Percentiles rank a stretch among this genome's conserved stretches.
These are phyloP conservation scores for Candida chauliodis DNA, from an alignment of 805 yeast species.

Conservation along the genomic window DNA sequence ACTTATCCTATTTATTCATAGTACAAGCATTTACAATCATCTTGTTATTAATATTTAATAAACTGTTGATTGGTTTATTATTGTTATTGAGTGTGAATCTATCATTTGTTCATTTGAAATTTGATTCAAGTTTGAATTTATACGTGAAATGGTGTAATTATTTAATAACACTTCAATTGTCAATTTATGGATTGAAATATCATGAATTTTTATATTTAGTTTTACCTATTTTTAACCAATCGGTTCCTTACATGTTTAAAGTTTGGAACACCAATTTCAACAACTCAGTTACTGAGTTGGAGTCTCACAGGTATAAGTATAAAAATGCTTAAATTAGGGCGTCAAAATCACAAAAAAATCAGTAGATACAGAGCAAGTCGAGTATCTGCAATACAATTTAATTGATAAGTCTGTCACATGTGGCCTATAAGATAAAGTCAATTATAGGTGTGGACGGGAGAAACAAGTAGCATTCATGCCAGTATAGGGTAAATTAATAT, in stretches of 20 bases:
- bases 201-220: not conserved
- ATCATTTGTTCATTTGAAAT: slow-evolving; percentile 5
- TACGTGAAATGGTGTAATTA: not conserved
- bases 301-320: slow-evolving; percentile 15
- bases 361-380: too few species aligned
- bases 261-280: slow-evolving; percentile 11
- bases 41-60: not conserved
- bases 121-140: not conserved
- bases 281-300: slow-evolving; percentile 11
- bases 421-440: too few species aligned
- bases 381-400: too few species aligned
- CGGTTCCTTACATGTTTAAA: slow-evolving; percentile 8
- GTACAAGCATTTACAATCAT: slow-evolving; percentile 4
- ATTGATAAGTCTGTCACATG: too few species aligned
- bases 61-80: not conserved
- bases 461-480: too few species aligned
- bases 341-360: too few species aligned
- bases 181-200: not conserved
- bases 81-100: slow-evolving; percentile 3
- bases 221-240: slow-evolving; percentile 13
- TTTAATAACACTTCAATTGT: slow-evolving; percentile 1
- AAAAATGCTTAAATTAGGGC: slow-evolving; percentile 14
- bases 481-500: too few species aligned
- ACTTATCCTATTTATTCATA: slow-evolving; percentile 5
- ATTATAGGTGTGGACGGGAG: too few species aligned